A percentile compares a stretch with the other conserved stretches of the same genome.
These are phyloP conservation scores for Apiospora kogelbergensis DNA, from an alignment of 2,329 filamentous ascomycete genomes.

Conservation along the genomic window DNA sequence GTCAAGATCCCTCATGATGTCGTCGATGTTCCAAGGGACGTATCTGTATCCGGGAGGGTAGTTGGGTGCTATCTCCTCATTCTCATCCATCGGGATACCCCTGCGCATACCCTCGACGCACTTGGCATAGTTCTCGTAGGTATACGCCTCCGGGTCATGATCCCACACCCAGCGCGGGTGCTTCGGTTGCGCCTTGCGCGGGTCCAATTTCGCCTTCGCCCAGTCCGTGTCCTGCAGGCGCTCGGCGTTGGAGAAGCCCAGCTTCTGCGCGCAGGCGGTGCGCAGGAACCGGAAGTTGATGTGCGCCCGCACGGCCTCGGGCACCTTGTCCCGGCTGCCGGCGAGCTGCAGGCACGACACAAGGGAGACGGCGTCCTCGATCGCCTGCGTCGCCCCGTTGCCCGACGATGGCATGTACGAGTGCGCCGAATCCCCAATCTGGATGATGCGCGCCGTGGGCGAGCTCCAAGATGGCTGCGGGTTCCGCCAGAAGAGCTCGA, in stretches of 20 bases:
- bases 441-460: conserved; percentile 28
- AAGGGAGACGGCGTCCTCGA: conserved; percentile 36
- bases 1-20: conserved; percentile 3
- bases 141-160: conserved; percentile 32
- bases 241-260: conserved; percentile 38
- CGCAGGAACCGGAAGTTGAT: conserved; percentile 30
- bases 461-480: conserved; percentile 33
- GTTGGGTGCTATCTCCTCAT: conserved; percentile 5
- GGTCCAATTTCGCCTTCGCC: conserved; percentile 11
- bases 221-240: conserved; percentile 48
- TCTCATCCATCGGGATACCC: conserved; percentile 7
- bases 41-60: conserved; percentile 10
- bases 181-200: conserved; percentile 14
- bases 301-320: conserved; percentile 27
- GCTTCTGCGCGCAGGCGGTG: conserved; percentile 46
- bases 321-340: conserved; percentile 23
- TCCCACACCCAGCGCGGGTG: conserved; percentile 23
- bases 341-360: conserved; percentile 30
- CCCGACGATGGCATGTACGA: conserved; percentile 35
- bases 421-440: conserved; percentile 37
- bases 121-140: conserved; percentile 26
- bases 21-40: conserved; percentile 9
- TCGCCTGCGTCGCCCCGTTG: conserved; percentile 36
- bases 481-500: conserved; percentile 35
- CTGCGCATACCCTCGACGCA: conserved; percentile 18